A percentile compares a stretch with the other conserved stretches of the same genome.
Conservation (phyloP, 352 stramenopile species). For the Thraustochytrium sp. region DNA sequence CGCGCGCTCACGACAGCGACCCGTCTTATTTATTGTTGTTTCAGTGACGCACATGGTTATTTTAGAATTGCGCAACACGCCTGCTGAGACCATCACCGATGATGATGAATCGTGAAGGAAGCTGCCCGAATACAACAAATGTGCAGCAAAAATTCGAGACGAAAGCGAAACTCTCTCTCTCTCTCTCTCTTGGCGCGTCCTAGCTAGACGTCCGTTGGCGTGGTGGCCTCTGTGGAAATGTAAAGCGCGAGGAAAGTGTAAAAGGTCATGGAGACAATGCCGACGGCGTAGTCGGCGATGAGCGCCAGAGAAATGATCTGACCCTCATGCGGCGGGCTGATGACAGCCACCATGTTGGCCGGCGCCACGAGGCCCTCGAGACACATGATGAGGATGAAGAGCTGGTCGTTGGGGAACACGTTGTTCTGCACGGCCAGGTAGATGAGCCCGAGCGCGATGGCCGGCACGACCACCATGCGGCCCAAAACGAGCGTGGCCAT, state of each 20-base stretch:
- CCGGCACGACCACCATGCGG: not conserved
- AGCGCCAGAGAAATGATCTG: conserved; percentile 23
- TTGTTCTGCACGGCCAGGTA: not conserved
- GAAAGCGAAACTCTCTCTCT: no score
- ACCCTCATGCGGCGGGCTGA: not conserved
- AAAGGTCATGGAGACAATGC: conserved; percentile 11
- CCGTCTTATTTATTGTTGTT: no score
- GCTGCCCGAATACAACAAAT: no score
- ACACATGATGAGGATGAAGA: conserved; percentile 17
- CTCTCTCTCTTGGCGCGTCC: no score
- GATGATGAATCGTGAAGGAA: no score
- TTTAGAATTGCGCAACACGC: no score
- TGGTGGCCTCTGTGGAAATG: no score
- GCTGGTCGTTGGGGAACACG: conserved; percentile 19
- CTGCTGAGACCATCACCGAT: no score
- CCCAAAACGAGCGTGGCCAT: conserved; percentile 5
- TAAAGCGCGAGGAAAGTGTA: conserved; percentile 3
- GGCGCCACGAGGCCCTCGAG: not conserved
- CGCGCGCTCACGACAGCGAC: no score
- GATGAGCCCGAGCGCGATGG: not conserved
- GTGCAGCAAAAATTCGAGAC: no score
- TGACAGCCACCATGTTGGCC: conserved; percentile 9
- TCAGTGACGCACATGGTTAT: no score
- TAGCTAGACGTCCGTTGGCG: no score
- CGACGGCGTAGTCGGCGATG: conserved; percentile 6